phyloP scores from a whole-genome alignment of 2,329 filamentous ascomycete species.

The Fragosphaeria purpurea region DNA sequence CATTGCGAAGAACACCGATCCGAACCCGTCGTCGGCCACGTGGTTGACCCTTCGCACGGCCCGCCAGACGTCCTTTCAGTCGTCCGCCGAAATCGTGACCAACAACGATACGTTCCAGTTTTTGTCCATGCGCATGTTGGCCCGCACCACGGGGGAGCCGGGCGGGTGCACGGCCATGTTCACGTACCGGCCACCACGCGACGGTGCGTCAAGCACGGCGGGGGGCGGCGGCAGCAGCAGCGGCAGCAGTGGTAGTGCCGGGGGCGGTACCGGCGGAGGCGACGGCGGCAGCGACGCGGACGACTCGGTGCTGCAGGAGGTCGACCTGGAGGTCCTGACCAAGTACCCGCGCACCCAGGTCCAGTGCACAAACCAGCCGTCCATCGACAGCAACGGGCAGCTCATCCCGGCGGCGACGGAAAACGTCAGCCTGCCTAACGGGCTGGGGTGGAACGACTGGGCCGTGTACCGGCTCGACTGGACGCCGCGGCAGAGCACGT shows the following conservation, averaged over 20 bases:
- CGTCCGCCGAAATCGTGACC: slow-evolving; percentile 38
- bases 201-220: not conserved
- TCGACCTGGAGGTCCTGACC: slow-evolving; percentile 44
- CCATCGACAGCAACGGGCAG: slow-evolving; percentile 33
- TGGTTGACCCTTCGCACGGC: slow-evolving; percentile 38
- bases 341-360: slow-evolving; percentile 31
- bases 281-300: slow-evolving; percentile 12
- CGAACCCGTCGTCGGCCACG: slow-evolving; percentile 27
- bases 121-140: slow-evolving; percentile 39
- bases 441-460: slow-evolving; percentile 42
- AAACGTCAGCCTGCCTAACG: slow-evolving; percentile 35
- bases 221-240: not conserved
- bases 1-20: slow-evolving; percentile 31
- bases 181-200: slow-evolving; percentile 30
- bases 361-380: slow-evolving; percentile 53
- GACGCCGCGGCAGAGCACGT: slow-evolving; percentile 41
- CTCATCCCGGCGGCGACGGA: slow-evolving; percentile 36
- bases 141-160: slow-evolving; percentile 35
- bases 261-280: not conserved
- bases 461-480: slow-evolving; percentile 51
- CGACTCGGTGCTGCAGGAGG: slow-evolving; percentile 33
- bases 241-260: slow-evolving; percentile 8
- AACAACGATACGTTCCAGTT: slow-evolving; percentile 25
- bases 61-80: slow-evolving; percentile 34
- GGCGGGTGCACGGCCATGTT: slow-evolving; percentile 45